These are phyloP conservation scores for Phytophthora sp. DNA, from an alignment of 352 stramenopile genomes.

Conservation along the genomic window DNA sequence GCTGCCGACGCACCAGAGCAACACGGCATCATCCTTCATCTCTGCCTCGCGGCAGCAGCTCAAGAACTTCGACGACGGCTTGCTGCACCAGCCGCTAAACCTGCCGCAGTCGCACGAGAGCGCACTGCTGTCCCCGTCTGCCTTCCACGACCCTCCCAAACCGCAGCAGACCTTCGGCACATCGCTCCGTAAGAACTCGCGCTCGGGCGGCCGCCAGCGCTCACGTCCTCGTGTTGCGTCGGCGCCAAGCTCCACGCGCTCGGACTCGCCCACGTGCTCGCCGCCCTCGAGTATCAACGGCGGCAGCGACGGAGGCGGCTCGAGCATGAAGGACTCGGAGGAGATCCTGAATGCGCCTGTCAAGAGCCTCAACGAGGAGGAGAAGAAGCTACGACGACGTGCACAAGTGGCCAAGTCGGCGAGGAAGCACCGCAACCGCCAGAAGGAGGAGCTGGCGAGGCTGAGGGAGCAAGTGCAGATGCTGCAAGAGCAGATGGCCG, in stretches of 20 bases:
- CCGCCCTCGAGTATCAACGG: constrained; percentile 49
- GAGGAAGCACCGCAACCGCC: constrained; percentile 81
- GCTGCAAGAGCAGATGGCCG: constrained; percentile 82
- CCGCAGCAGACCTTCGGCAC: constrained; percentile 27
- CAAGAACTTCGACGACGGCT: constrained; percentile 21
- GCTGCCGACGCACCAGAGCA: constrained; percentile 40
- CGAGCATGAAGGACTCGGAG: constrained; percentile 59
- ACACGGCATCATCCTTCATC: constrained; percentile 3
- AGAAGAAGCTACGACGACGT: constrained; percentile 82
- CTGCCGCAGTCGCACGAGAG: constrained; percentile 22
- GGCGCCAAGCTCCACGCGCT: constrained; percentile 29
- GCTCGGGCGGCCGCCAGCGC: constrained; percentile 5
- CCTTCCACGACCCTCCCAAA: constrained; percentile 25
- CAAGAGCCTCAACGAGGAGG: constrained; percentile 82
- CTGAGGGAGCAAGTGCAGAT: constrained; percentile 76
- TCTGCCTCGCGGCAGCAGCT: constrained; percentile 26
- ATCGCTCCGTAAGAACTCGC: constrained; percentile 13
- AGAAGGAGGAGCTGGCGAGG: constrained; percentile 79
- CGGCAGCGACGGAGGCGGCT: constrained; percentile 35
- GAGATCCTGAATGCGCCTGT: constrained; percentile 83
- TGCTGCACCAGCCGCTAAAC: constrained; percentile 37
- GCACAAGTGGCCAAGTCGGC: constrained; percentile 85
- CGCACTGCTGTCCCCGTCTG: constrained; percentile 23
- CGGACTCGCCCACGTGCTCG: constrained; percentile 50
- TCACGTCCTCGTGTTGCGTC: constrained; percentile 12